Evolutionary conservation across 78 protist genomes (phyloP).

Genomic region (Blattamonas nauphoetae): DNA sequence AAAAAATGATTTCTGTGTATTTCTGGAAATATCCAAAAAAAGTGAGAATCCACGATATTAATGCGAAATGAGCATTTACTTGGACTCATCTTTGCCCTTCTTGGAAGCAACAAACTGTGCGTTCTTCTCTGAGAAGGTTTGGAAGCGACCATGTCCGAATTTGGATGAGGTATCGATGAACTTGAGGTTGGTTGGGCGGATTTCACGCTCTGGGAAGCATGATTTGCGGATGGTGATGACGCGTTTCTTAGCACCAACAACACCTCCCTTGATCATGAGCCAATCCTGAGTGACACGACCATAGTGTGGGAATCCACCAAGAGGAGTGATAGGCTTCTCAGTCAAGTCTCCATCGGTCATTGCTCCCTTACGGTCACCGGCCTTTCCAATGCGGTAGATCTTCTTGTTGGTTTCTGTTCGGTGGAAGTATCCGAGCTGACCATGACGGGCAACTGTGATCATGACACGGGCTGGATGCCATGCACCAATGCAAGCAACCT

Average conservation of each 20-base stretch:
- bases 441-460: conserved; percentile 98
- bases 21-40: too few species aligned
- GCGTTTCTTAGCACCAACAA: conserved; percentile 84
- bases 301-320: conserved; percentile 99
- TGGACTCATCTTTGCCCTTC: too few species aligned
- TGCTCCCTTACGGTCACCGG: conserved; percentile 61
- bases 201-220: conserved; percentile 48
- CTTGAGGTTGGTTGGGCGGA: conserved; percentile 61
- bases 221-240: conserved; percentile 19
- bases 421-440: conserved; percentile 98
- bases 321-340: conserved; percentile 95
- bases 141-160: conserved; percentile 99
- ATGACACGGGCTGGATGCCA: conserved; percentile 99
- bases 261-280: conserved; percentile 88
- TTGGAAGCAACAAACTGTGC: conserved; percentile 54
- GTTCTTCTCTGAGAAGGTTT: conserved; percentile 87
- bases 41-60: too few species aligned
- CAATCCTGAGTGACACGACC: conserved; percentile 89
- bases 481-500: conserved; percentile 99
- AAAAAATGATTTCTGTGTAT: too few species aligned
- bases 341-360: conserved; percentile 93
- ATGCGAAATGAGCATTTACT: too few species aligned
- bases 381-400: conserved; percentile 91
- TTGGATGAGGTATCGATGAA: conserved; percentile 99
- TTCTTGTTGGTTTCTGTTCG: conserved; percentile 98